A percentile compares a stretch with the other conserved stretches of the same genome.
Evolutionary conservation across 768 basidiomycete genomes (phyloP).

Genomic region (Russula vinacea): DNA sequence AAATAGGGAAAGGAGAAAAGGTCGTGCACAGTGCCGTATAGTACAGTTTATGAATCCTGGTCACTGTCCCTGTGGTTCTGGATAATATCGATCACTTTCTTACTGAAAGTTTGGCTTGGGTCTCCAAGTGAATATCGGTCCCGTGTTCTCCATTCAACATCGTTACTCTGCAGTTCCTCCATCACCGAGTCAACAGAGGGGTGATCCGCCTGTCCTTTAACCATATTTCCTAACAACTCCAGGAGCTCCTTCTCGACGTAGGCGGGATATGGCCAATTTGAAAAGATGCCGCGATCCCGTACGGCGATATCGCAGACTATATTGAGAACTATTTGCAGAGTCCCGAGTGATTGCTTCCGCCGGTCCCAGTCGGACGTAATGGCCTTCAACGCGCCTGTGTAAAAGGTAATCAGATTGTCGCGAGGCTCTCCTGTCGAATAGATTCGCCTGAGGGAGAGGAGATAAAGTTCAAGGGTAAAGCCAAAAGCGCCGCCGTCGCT

Average conservation of each 20-base stretch:
- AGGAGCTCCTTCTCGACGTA: slow-evolving; percentile 8
- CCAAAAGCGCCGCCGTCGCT: too few relatives aligned
- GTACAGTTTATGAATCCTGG: too few relatives aligned
- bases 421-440: background rate
- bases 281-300: background rate
- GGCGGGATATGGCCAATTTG: background rate
- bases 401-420: background rate
- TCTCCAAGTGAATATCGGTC: too few relatives aligned
- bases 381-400: background rate
- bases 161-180: background rate
- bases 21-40: too few relatives aligned
- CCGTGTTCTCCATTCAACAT: too few relatives aligned
- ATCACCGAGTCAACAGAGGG: too few relatives aligned
- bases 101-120: too few relatives aligned
- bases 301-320: slow-evolving; percentile 10
- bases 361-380: slow-evolving; percentile 12
- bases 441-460: background rate
- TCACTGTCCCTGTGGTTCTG: too few relatives aligned
- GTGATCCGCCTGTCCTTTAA: background rate
- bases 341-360: background rate
- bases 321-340: background rate
- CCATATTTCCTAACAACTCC: background rate
- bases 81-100: too few relatives aligned
- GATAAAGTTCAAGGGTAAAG: background rate
- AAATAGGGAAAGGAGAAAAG: too few relatives aligned